phyloP scores from a whole-genome alignment of 2,329 filamentous ascomycete species.

The Aspergillus sp. region DNA sequence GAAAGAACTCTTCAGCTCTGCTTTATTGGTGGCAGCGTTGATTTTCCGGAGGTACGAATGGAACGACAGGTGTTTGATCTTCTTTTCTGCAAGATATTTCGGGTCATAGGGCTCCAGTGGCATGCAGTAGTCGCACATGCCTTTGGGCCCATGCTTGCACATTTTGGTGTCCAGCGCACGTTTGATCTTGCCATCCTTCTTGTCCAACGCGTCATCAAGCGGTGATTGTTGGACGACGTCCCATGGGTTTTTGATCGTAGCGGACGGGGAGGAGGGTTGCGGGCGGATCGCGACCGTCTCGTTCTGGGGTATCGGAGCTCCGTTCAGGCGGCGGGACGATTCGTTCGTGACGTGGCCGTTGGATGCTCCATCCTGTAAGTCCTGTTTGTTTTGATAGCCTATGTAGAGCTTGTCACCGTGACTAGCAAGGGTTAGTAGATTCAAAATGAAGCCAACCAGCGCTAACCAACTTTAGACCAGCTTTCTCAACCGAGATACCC shows the following conservation, averaged over 20 bases:
- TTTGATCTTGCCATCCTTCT: slow-evolving; percentile 82
- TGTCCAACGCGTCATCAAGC: slow-evolving; percentile 83
- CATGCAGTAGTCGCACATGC: slow-evolving; percentile 99
- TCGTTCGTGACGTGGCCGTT: slow-evolving; percentile 24
- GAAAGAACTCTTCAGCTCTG: slow-evolving; percentile 88
- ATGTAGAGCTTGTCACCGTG: slow-evolving; percentile 92
- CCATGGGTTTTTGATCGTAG: slow-evolving; percentile 83
- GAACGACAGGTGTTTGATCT: slow-evolving; percentile 98
- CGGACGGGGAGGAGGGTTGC: slow-evolving; percentile 53
- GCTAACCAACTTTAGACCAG: slow-evolving; percentile 53
- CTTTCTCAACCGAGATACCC: slow-evolving; percentile 55
- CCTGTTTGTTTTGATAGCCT: slow-evolving; percentile 64
- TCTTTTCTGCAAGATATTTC: slow-evolving; percentile 88
- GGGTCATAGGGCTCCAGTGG: slow-evolving; percentile 89
- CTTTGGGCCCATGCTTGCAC: slow-evolving; percentile 93
- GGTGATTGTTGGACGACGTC: slow-evolving; percentile 84
- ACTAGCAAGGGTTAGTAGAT: slow-evolving; percentile 41
- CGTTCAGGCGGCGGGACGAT: slow-evolving; percentile 35
- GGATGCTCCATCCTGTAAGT: slow-evolving; percentile 47
- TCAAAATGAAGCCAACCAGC: no score
- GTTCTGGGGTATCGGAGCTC: slow-evolving; percentile 29
- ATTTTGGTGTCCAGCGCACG: slow-evolving; percentile 73
- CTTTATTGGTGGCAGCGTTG: slow-evolving; percentile 94
- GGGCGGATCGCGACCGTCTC: slow-evolving; percentile 66
- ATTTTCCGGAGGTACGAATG: slow-evolving; percentile 92